phyloP scores from a whole-genome alignment of 192 early-diverging fungal species.

The Phlyctochytrium arcticum region DNA sequence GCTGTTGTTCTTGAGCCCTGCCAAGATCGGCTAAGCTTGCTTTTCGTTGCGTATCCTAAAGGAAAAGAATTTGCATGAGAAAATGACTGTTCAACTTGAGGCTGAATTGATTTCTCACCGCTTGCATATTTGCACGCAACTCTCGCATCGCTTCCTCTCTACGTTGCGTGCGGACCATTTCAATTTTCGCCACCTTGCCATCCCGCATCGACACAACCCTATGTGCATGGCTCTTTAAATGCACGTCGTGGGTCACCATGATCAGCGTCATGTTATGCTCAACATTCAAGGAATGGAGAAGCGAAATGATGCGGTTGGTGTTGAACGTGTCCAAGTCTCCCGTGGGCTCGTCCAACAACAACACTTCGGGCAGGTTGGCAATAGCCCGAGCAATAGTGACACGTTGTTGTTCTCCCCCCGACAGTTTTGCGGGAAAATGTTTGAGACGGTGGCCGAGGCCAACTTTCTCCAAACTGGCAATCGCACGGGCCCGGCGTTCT shows the following conservation, averaged over 20 bases:
- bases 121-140: background rate
- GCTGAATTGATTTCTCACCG: too few species aligned
- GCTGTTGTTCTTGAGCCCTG: too few species aligned
- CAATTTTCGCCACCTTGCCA: constrained; percentile 20
- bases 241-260: constrained; percentile 36
- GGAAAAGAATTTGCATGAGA: too few species aligned
- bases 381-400: constrained; percentile 52
- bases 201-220: constrained; percentile 35
- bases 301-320: constrained; percentile 20
- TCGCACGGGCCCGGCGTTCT: constrained; percentile 11
- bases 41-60: too few species aligned
- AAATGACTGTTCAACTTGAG: too few species aligned
- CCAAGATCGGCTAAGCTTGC: too few species aligned
- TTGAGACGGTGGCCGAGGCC: constrained; percentile 25
- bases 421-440: constrained; percentile 23
- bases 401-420: constrained; percentile 31
- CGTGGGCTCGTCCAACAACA: constrained; percentile 37
- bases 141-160: constrained; percentile 9
- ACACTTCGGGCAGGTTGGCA: constrained; percentile 42
- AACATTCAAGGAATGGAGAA: constrained; percentile 24
- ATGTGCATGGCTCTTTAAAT: constrained; percentile 29
- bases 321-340: constrained; percentile 30
- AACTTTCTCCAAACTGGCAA: constrained; percentile 16
- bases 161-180: background rate
- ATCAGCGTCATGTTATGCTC: constrained; percentile 26